phyloP scores from a whole-genome alignment of 306 rosid genomes.

The Crataegus laevigata region DNA sequence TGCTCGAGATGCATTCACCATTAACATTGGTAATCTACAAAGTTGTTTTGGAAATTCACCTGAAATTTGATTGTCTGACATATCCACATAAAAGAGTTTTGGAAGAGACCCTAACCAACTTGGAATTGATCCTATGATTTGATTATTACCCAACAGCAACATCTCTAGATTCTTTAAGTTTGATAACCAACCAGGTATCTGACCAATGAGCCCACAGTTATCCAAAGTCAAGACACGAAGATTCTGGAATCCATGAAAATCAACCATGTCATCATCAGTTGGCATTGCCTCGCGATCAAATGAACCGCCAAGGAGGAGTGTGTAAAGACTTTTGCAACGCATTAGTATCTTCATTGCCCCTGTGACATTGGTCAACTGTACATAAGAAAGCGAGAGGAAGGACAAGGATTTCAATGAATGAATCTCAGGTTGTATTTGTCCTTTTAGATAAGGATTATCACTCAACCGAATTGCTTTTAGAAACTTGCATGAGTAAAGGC shows the following conservation, averaged over 20 bases:
- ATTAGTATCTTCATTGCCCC: not conserved
- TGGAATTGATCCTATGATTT: too few species aligned
- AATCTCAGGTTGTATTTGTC: not conserved
- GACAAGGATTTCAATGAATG: not conserved
- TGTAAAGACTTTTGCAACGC: not conserved
- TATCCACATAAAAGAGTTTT: too few species aligned
- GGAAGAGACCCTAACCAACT: too few species aligned
- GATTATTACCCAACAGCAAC: accelerated
- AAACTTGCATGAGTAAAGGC: not conserved
- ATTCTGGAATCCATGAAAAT: not conserved
- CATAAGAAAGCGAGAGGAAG: not conserved
- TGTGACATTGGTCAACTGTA: not conserved
- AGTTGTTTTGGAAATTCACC: too few species aligned
- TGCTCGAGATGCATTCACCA: too few species aligned
- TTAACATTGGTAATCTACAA: too few species aligned
- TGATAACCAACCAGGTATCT: too few species aligned
- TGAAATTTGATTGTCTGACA: too few species aligned
- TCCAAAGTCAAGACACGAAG: not conserved
- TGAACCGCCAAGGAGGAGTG: accelerated
- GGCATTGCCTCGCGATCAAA: not conserved
- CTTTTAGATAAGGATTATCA: too few species aligned
- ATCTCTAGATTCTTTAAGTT: too few species aligned
- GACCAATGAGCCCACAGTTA: too few species aligned
- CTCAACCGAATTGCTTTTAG: not conserved
- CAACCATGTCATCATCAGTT: not conserved